A percentile compares a stretch with the other conserved stretches of the same genome.
Conservation (phyloP, 495 filamentous ascomycete genomes). For the Penicillium bialowiezense region DNA sequence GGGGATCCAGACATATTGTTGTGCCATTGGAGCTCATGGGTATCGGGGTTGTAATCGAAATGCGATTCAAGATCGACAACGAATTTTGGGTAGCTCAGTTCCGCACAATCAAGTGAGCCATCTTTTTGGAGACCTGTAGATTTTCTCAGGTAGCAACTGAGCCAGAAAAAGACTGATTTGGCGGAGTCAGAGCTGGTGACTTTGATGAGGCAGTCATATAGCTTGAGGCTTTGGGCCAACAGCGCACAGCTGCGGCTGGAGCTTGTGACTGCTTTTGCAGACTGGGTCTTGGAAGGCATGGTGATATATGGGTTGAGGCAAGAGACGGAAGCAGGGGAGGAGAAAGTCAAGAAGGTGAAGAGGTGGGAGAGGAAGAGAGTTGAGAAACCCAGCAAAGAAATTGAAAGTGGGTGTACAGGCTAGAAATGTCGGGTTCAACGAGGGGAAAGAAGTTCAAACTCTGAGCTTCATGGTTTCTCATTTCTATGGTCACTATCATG, state of each 20-base stretch:
- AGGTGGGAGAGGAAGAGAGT: too few species aligned
- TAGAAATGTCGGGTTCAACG: too few species aligned
- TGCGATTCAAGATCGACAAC: not conserved
- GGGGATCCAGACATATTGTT: not conserved
- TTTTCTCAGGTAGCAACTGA: not conserved
- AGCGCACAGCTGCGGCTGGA: not conserved
- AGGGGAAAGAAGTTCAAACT: too few species aligned
- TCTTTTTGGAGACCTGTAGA: not conserved
- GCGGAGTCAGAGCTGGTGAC: not conserved
- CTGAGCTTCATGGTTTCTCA: too few species aligned
- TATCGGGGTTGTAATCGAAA: not conserved
- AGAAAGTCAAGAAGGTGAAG: too few species aligned
- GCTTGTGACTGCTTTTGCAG: not conserved
- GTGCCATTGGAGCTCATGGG: not conserved
- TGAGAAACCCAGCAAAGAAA: too few species aligned
- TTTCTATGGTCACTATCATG: too few species aligned
- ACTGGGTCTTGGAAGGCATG: too few species aligned
- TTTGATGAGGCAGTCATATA: not conserved
- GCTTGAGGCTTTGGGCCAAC: not conserved
- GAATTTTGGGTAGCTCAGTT: not conserved
- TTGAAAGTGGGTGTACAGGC: too few species aligned
- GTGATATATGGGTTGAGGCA: too few species aligned
- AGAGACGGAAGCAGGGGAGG: too few species aligned
- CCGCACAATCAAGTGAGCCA: not conserved
- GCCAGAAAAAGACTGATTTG: not conserved